Evolutionary conservation across 2,329 filamentous ascomycete species (phyloP).

Genomic region (Ophiostoma pallidulum): DNA sequence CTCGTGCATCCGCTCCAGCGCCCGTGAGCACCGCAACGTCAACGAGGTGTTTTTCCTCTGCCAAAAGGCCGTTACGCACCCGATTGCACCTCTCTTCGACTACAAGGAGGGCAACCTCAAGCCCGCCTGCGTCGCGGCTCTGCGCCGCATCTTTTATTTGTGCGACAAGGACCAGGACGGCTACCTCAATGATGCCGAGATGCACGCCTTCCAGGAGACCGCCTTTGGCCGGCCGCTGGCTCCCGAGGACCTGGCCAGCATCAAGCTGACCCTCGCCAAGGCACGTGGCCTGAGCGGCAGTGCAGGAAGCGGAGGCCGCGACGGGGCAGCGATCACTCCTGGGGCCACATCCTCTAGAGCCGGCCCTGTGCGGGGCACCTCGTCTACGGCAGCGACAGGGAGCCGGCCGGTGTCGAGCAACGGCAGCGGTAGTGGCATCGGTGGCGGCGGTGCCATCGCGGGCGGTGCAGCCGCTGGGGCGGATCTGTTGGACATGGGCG

Average conservation of each 20-base stretch:
- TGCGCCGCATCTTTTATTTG: slow-evolving; percentile 88
- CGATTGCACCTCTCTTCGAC: slow-evolving; percentile 92
- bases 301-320: slow-evolving; percentile 59
- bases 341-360: background rate
- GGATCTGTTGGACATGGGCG: slow-evolving; percentile 46
- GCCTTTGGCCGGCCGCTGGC: slow-evolving; percentile 85
- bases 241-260: slow-evolving; percentile 74
- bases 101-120: slow-evolving; percentile 87
- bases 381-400: slow-evolving; percentile 7
- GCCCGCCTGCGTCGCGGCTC: slow-evolving; percentile 74
- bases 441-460: background rate
- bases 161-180: slow-evolving; percentile 96
- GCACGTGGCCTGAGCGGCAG: slow-evolving; percentile 52
- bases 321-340: no score
- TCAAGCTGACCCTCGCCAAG: slow-evolving; percentile 78
- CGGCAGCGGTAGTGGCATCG: background rate
- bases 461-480: background rate
- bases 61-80: slow-evolving; percentile 95
- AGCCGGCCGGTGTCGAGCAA: slow-evolving; percentile 6
- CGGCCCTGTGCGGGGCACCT: background rate
- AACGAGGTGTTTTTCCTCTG: slow-evolving; percentile 97
- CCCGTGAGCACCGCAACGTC: slow-evolving; percentile 83
- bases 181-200: slow-evolving; percentile 77
- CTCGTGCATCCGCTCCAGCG: slow-evolving; percentile 90
- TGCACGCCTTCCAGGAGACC: slow-evolving; percentile 80